phyloP scores from a whole-genome alignment of 306 rosid species.

The Lagenaria siceraria region DNA sequence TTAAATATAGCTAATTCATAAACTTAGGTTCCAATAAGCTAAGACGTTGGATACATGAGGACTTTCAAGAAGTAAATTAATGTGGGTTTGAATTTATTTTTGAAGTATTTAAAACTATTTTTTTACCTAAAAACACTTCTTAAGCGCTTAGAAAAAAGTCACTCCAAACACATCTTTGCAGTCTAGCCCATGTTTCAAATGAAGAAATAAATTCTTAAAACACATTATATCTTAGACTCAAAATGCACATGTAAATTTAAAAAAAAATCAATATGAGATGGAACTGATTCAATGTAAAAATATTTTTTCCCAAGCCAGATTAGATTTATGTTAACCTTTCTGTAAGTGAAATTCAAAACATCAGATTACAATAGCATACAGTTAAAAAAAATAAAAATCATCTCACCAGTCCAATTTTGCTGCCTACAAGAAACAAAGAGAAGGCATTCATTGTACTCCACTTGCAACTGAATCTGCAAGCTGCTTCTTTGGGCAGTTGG shows the following conservation, averaged over 20 bases:
- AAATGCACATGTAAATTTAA: neutral
- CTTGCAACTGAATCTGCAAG: slow-evolving; percentile 8
- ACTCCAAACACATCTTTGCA: neutral
- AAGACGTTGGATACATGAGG: too few relatives aligned
- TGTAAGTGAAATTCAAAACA: neutral
- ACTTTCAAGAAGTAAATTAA: too few relatives aligned
- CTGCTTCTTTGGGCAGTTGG: slow-evolving; percentile 59
- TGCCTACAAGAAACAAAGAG: neutral
- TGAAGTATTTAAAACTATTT: too few relatives aligned
- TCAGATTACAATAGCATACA: neutral
- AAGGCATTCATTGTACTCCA: neutral
- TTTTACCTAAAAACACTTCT: too few relatives aligned
- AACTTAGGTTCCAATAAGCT: neutral
- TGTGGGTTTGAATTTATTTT: too few relatives aligned
- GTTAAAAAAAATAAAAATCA: neutral
- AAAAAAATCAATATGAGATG: neutral
- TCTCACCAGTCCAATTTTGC: neutral
- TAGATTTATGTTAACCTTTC: neutral
- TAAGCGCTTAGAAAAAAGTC: neutral
- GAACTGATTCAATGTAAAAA: neutral
- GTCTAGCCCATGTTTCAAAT: neutral
- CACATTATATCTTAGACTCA: neutral
- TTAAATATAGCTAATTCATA: too few relatives aligned
- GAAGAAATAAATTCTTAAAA: neutral
- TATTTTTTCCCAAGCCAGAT: neutral